Evolutionary conservation across 2,329 filamentous ascomycete species (phyloP).

Genomic region (Aspergillus jensenii): DNA sequence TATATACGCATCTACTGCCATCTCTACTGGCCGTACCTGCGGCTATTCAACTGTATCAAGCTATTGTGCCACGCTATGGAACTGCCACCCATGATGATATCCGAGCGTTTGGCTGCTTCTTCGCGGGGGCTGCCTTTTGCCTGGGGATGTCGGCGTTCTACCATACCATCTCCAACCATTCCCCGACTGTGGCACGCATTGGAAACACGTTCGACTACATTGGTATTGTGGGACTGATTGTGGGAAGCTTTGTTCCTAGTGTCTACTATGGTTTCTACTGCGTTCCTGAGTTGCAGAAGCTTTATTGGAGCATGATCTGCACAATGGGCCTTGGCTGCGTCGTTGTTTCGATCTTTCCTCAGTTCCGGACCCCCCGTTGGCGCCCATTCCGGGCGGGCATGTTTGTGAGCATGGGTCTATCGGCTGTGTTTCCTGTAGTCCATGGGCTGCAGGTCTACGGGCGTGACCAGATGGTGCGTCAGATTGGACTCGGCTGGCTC

Average conservation of each 20-base stretch:
- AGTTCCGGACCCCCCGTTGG: slow-evolving; percentile 80
- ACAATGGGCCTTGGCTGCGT: slow-evolving; percentile 74
- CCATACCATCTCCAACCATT: slow-evolving; percentile 85
- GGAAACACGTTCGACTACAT: slow-evolving; percentile 95
- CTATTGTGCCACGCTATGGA: slow-evolving; percentile 65
- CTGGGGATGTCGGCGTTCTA: slow-evolving; percentile 81
- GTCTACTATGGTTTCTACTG: slow-evolving; percentile 85
- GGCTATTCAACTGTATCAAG: slow-evolving; percentile 55
- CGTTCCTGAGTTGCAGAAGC: slow-evolving; percentile 60
- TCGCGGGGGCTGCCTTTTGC: slow-evolving; percentile 69
- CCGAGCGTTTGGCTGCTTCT: slow-evolving; percentile 75
- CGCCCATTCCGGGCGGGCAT: slow-evolving; percentile 82
- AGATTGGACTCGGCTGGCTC: slow-evolving; percentile 80
- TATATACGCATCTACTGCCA: slow-evolving; percentile 70
- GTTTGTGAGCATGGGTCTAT: slow-evolving; percentile 85
- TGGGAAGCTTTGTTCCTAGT: slow-evolving; percentile 85
- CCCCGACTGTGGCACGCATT: slow-evolving; percentile 70
- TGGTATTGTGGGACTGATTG: slow-evolving; percentile 88
- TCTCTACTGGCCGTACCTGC: slow-evolving; percentile 57
- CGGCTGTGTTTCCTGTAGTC: slow-evolving; percentile 77
- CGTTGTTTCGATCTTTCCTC: slow-evolving; percentile 73
- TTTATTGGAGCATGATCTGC: slow-evolving; percentile 79
- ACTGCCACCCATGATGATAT: slow-evolving; percentile 63
- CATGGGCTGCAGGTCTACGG: slow-evolving; percentile 73
- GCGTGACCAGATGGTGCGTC: slow-evolving; percentile 61